Base-by-base conservation (phyloP, 495 filamentous ascomycete genomes). In the Aspergillus baeticus region DNA sequence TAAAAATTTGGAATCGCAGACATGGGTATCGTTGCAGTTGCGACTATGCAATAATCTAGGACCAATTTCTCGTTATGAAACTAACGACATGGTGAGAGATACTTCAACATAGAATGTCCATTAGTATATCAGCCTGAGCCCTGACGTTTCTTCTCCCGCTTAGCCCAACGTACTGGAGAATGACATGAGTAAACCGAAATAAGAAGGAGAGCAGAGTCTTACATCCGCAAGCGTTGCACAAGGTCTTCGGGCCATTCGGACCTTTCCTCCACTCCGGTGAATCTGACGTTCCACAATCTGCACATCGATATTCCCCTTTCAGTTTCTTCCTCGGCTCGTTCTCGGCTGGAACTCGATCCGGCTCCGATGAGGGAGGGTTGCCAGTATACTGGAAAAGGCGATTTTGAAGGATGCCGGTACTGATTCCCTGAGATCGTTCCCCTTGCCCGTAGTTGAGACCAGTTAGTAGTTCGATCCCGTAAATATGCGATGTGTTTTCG, bases 231-330 rank as follows among this genome's bases (percentile, higher is more conserved):
- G 94, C 94, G 77, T 98, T 98, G 73, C 94, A 98, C 41, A 98
- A 75, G 2, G 93, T 97, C 74, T 98, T 98, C 3, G 94, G 94
- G 6, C 94, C 94, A 51, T 82, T 87, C 0, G 94, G 94, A 0
- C 94, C 94, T 66, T 96, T 98, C 54, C 94, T 81, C 94, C 94
- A 98, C 75, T 98, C 94, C 0, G 94, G 94, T 14, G 90, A 95
- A 62, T 97, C 94, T 2, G 92, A 77, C 2, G 90, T 95, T 71
- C 93, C 94, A 74, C 94, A 98, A 70, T 98, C 94, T 11, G 89
- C 90, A 69, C 94, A 98, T 31, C 96, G 89, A 69, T 98, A 96
- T 75, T 98, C 94, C 61, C 95, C 92, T 73, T 96, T 97, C 34
- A 91, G 71, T 66, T 96, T 92, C 73, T 91, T 91, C 74, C 96